Percentiles rank a stretch among this genome's conserved stretches.
Conservation (phyloP, 371 early-diverging fungal genomes). For the Mucor ambiguus region DNA sequence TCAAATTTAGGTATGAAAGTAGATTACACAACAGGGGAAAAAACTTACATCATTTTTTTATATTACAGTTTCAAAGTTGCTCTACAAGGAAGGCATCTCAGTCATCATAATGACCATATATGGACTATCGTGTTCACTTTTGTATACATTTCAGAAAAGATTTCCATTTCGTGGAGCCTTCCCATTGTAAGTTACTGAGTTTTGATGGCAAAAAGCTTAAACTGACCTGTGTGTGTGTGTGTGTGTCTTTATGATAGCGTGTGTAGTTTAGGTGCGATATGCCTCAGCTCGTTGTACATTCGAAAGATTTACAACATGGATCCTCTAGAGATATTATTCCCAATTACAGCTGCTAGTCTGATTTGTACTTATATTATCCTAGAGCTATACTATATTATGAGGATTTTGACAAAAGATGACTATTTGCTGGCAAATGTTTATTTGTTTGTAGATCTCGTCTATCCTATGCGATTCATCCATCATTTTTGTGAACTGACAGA, state of each 20-base stretch:
- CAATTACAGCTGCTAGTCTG: conserved; percentile 32
- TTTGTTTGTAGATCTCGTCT: conserved; percentile 46
- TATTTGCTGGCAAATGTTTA: conserved; percentile 46
- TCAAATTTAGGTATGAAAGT: conserved; percentile 15
- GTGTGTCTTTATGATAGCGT: conserved; percentile 16
- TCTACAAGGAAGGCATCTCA: conserved; percentile 21
- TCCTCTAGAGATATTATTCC: conserved; percentile 36
- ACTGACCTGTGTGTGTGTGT: background rate
- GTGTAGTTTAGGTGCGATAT: conserved; percentile 22
- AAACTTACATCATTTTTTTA: background rate
- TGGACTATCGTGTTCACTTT: conserved; percentile 15
- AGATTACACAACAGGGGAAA: conserved; percentile 4
- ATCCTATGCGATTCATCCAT: conserved; percentile 54
- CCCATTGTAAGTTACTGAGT: conserved; percentile 29
- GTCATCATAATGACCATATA: conserved; percentile 23
- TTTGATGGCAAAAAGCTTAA: background rate
- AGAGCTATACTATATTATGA: conserved; percentile 48
- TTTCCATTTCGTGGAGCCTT: conserved; percentile 25
- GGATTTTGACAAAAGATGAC: conserved; percentile 40
- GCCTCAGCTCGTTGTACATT: conserved; percentile 19
- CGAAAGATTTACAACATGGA: conserved; percentile 27
- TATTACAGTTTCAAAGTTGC: conserved; percentile 24
- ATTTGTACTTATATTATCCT: conserved; percentile 40
- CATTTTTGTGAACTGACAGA: conserved; percentile 53
- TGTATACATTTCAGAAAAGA: conserved; percentile 24